Conservation (phyloP, 208 protist genomes). For the Leptomonas pyrrhocoris region DNA sequence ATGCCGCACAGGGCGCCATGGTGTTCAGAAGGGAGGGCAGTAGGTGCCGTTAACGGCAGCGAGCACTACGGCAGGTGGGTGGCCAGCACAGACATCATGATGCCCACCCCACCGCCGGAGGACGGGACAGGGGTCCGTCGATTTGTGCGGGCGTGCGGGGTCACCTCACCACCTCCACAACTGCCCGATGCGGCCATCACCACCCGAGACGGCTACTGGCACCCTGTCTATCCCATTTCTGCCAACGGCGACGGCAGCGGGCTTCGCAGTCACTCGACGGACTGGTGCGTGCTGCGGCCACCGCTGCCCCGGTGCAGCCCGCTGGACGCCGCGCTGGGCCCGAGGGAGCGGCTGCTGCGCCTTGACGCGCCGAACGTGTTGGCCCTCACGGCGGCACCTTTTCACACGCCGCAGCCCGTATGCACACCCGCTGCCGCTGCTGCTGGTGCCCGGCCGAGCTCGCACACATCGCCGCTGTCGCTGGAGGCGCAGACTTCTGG, state of each 20-base stretch:
- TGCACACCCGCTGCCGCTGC: background rate
- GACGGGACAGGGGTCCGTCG: too few relatives aligned
- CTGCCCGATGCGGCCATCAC: background rate
- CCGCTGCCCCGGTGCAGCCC: background rate
- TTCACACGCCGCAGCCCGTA: background rate
- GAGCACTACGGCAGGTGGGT: background rate
- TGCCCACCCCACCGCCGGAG: too few relatives aligned
- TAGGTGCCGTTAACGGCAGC: background rate
- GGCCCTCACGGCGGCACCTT: background rate
- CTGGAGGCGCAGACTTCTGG: background rate
- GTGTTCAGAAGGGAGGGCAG: background rate
- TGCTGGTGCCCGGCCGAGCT: background rate
- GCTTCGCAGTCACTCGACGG: slow-evolving; percentile 3
- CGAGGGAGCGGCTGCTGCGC: slow-evolving; percentile 2
- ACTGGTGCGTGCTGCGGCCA: slow-evolving; percentile 1
- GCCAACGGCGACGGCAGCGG: slow-evolving; percentile 5
- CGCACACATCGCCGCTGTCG: slow-evolving; percentile 7
- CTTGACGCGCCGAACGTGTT: background rate
- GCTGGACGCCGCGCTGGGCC: slow-evolving; percentile 7
- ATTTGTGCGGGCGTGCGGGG: background rate
- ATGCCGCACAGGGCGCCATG: too few relatives aligned
- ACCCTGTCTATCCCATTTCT: slow-evolving; percentile 1
- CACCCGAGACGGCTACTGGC: slow-evolving; percentile 6
- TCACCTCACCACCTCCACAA: background rate
- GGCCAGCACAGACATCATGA: too few relatives aligned